These are phyloP conservation scores for Hevea brasiliensis DNA, from an alignment of 345 rosid species.

Conservation along the genomic window DNA sequence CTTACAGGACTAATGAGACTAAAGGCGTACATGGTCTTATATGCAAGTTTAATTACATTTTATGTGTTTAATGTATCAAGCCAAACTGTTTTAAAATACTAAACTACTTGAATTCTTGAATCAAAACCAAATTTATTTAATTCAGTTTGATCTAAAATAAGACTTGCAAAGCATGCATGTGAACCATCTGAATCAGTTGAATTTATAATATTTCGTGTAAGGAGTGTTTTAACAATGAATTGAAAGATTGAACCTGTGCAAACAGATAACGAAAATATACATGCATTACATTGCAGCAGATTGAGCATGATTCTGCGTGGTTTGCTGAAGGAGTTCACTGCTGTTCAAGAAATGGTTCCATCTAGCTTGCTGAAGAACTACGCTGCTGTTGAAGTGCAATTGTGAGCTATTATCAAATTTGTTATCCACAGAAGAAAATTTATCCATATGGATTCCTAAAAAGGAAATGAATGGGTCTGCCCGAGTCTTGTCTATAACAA, in stretches of 20 bases:
- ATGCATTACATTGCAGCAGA: constrained; percentile 17
- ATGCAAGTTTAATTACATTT: too few relatives aligned
- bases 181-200: too few relatives aligned
- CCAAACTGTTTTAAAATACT: too few relatives aligned
- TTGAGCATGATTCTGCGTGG: constrained; percentile 23
- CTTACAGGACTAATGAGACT: too few relatives aligned
- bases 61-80: too few relatives aligned
- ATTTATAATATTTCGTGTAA: too few relatives aligned
- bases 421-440: constrained; percentile 28
- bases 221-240: neutral
- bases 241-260: neutral
- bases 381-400: constrained; percentile 19
- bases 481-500: constrained; percentile 62
- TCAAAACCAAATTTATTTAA: too few relatives aligned
- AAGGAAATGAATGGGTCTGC: constrained; percentile 74
- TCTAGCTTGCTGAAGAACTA: constrained; percentile 24
- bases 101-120: too few relatives aligned
- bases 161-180: neutral
- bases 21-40: too few relatives aligned
- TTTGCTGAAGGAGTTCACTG: constrained; percentile 28
- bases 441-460: constrained; percentile 64
- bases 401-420: constrained; percentile 17
- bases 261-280: neutral
- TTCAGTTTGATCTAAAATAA: too few relatives aligned
- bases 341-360: constrained; percentile 20